Percentiles rank a stretch among this genome's conserved stretches.
phyloP scores from a whole-genome alignment of 73 alveolate genomes.

The Strombidium stylifer region DNA sequence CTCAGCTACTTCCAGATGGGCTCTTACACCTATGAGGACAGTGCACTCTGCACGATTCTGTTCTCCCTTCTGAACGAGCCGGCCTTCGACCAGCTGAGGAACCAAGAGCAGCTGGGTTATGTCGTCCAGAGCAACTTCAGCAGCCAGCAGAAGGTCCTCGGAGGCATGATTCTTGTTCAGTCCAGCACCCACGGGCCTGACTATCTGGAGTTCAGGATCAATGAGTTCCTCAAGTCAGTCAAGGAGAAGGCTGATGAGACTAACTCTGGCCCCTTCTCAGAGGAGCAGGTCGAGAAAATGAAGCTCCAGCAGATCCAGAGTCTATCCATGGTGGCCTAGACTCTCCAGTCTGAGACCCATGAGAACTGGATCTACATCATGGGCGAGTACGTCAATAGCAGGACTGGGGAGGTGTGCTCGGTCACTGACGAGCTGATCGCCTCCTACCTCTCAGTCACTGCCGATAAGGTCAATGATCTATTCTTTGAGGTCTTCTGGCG shows the following conservation, averaged over 20 bases:
- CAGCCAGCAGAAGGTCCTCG: background rate
- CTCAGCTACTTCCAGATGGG: background rate
- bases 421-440: too few relatives aligned
- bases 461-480: too few relatives aligned
- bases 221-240: background rate
- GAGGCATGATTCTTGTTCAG: constrained; percentile 21
- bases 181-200: too few relatives aligned
- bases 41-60: background rate
- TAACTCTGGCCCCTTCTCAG: background rate
- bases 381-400: too few relatives aligned
- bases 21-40: background rate
- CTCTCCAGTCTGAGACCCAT: too few relatives aligned
- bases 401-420: too few relatives aligned
- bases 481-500: too few relatives aligned
- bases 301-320: background rate
- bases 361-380: too few relatives aligned
- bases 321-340: background rate
- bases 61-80: constrained; percentile 40
- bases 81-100: constrained; percentile 35
- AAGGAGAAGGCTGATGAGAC: background rate
- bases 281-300: background rate
- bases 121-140: background rate
- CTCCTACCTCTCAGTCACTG: too few relatives aligned
- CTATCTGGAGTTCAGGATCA: background rate
- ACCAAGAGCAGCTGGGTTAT: constrained; percentile 34